phyloP scores from a whole-genome alignment of 495 filamentous ascomycete species.

The Penicillium cinerascens region DNA sequence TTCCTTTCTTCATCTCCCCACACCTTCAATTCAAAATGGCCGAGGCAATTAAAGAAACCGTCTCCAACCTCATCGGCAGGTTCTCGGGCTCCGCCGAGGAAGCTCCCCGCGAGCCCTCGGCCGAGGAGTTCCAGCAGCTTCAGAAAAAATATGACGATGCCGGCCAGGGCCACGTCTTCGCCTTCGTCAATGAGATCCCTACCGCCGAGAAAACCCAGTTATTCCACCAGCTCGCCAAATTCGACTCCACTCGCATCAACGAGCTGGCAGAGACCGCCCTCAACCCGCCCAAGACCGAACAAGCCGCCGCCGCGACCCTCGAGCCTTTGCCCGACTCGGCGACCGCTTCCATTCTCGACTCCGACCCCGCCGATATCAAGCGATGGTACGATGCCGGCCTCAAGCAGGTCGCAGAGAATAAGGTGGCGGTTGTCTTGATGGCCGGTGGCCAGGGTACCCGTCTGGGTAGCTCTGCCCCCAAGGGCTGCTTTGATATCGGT shows the following conservation, averaged over 20 bases:
- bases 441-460: slow-evolving; percentile 96
- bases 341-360: slow-evolving; percentile 89
- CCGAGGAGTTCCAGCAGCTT: slow-evolving; percentile 69
- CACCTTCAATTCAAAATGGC: slow-evolving; percentile 34
- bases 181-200: slow-evolving; percentile 79
- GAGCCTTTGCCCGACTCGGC: slow-evolving; percentile 90
- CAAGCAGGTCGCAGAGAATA: slow-evolving; percentile 78
- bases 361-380: slow-evolving; percentile 71
- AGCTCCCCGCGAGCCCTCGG: slow-evolving; percentile 61
- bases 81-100: slow-evolving; percentile 46
- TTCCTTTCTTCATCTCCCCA: background rate
- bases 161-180: slow-evolving; percentile 85
- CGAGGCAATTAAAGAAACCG: slow-evolving; percentile 41
- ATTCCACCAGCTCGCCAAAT: slow-evolving; percentile 73
- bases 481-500: slow-evolving; percentile 95
- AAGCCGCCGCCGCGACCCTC: slow-evolving; percentile 51
- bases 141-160: slow-evolving; percentile 73
- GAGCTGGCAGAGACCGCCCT: slow-evolving; percentile 76
- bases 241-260: slow-evolving; percentile 82
- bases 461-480: slow-evolving; percentile 89
- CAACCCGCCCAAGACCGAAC: slow-evolving; percentile 60
- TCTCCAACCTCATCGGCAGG: slow-evolving; percentile 59
- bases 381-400: slow-evolving; percentile 84
- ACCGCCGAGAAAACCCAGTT: slow-evolving; percentile 70
- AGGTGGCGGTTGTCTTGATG: slow-evolving; percentile 94